Evolutionary conservation across 148 eudicot genomes (phyloP).

Genomic region (Pharnaceum exiguum): DNA sequence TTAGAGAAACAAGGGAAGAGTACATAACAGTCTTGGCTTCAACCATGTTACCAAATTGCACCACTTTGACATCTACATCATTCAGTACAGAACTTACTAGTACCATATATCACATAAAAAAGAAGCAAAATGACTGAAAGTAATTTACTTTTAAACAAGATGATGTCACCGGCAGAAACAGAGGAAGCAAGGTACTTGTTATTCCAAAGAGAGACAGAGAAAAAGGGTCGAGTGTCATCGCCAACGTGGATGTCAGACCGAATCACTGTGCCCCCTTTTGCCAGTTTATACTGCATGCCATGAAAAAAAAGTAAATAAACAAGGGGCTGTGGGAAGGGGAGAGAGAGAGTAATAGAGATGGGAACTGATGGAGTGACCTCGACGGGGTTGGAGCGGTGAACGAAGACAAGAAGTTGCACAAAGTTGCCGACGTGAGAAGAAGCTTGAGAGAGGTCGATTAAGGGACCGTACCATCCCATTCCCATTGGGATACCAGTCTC

Average conservation of each 20-base stretch:
- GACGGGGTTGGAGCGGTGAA: conserved; percentile 58
- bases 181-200: conserved; percentile 48
- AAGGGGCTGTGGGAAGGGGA: background rate
- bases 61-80: conserved; percentile 55
- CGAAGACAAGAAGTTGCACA: conserved; percentile 69
- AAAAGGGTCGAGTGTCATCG: conserved; percentile 68
- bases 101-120: too few species aligned
- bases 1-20: conserved; percentile 53
- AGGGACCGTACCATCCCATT: conserved; percentile 79
- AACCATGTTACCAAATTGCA: conserved; percentile 42
- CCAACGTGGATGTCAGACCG: conserved; percentile 81
- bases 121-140: background rate
- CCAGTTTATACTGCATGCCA: conserved; percentile 46
- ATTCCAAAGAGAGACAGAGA: conserved; percentile 70
- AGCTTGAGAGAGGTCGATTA: conserved; percentile 63
- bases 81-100: too few species aligned
- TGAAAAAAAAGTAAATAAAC: background rate
- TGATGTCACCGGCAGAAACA: conserved; percentile 44
- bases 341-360: background rate
- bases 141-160: conserved; percentile 63
- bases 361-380: conserved; percentile 58
- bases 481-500: too few species aligned
- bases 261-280: conserved; percentile 46
- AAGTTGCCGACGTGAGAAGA: conserved; percentile 56
- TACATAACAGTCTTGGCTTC: conserved; percentile 64